Evolutionary conservation across 805 yeast species (phyloP).

Genomic region (Ogataea siamensis): DNA sequence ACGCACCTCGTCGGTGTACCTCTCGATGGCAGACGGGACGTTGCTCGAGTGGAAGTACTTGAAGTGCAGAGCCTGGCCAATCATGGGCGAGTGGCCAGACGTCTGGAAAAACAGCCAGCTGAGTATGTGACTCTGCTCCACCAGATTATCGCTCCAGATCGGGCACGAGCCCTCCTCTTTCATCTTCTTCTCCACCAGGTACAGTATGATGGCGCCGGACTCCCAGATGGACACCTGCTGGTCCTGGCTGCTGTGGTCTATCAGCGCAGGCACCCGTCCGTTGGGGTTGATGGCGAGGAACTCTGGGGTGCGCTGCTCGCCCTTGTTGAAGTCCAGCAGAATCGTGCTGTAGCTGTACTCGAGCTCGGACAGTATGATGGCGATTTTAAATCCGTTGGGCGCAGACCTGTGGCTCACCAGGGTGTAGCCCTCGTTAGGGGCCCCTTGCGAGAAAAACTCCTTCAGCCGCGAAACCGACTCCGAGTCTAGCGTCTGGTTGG

Average conservation of each 20-base stretch:
- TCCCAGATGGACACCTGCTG: slow-evolving; percentile 89
- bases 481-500: slow-evolving; percentile 40
- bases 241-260: slow-evolving; percentile 67
- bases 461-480: slow-evolving; percentile 58
- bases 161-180: slow-evolving; percentile 66
- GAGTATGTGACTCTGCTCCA: slow-evolving; percentile 79
- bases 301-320: slow-evolving; percentile 92
- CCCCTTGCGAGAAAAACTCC: slow-evolving; percentile 60
- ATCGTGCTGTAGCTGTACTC: slow-evolving; percentile 77
- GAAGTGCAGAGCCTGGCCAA: slow-evolving; percentile 94
- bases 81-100: slow-evolving; percentile 98
- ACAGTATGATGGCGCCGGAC: slow-evolving; percentile 86
- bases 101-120: slow-evolving; percentile 95
- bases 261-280: slow-evolving; percentile 91
- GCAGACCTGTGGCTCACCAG: slow-evolving; percentile 82
- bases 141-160: slow-evolving; percentile 74
- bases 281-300: slow-evolving; percentile 93
- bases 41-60: slow-evolving; percentile 84
- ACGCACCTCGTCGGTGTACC: slow-evolving; percentile 89
- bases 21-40: slow-evolving; percentile 84
- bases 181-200: slow-evolving; percentile 66
- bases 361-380: slow-evolving; percentile 82
- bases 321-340: slow-evolving; percentile 79
- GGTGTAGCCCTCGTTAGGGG: slow-evolving; percentile 80
- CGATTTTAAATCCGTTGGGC: slow-evolving; percentile 95